Base-by-base conservation (phyloP, 352 stramenopile genomes). In the Globisporangium alternatum region DNA sequence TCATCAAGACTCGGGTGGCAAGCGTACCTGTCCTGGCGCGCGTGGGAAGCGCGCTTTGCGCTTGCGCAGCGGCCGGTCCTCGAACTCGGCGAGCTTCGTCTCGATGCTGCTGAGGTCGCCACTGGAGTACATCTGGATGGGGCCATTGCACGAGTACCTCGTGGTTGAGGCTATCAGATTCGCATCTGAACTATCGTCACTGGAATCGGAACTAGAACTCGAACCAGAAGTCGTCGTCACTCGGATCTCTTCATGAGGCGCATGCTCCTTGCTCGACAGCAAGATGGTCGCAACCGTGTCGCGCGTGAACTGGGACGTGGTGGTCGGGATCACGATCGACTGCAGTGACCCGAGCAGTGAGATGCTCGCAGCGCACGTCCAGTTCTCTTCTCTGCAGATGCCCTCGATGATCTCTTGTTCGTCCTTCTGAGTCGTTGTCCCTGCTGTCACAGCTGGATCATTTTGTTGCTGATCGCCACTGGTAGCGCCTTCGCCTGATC, bases 1-100 rank as follows among this genome's bases (percentile, higher is more conserved):
- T 60, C 66, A 72, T 54, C 69, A 71, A 56, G 75, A 76, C 53
- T 75, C 69, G 5, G 76, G 66, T 35, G 51, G 60, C n/a, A 67
- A 35, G 15, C 62, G 54, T 44, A 39, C 12, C 31, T 57, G 56
- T 17, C 55, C 55, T 28, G 54, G 45, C 1, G 55, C 9, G 17
- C 62, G 62, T n/a, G 39, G 9, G 25, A 68, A 68, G 25, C 62
- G 62, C 25, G 47, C 12, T 31, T 47, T 43, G 9, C 62, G 62
- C 19, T 35, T 54, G 5, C 62, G 62, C 37, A 68, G 55, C 25
- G 17, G 31, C 8, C 54, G 54, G 25, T 30, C 21, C 22, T 64
- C 62, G 28, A 68, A 63, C 17, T 13, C 28, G 2, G 45, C 39
- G 25, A 68, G 44, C 22, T 21, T 68, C 10, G 31, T n/a, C 15